Evolutionary conservation across 83 land plant genomes (phyloP).

Genomic region (Picea mariana): DNA sequence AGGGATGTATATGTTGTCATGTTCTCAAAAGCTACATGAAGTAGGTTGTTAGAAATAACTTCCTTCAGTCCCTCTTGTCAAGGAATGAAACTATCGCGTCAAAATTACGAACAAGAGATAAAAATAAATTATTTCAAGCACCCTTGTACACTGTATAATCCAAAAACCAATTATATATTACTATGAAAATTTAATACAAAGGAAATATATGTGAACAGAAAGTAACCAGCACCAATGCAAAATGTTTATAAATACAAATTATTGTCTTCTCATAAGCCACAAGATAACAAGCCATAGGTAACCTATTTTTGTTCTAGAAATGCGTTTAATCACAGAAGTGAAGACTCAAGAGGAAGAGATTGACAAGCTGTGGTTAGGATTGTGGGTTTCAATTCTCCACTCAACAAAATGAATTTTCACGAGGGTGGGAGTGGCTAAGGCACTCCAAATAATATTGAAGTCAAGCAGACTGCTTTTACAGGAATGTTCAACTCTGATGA

Average conservation of each 20-base stretch:
- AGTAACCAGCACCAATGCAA: not conserved
- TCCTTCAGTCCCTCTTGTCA: too few relatives aligned
- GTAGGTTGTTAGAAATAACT: too few relatives aligned
- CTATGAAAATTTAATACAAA: not conserved
- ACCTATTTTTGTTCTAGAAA: conserved; percentile 7
- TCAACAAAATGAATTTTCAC: conserved; percentile 1
- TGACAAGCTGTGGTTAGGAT: not conserved
- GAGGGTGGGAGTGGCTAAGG: not conserved
- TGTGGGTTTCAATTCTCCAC: not conserved
- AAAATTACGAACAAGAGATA: not conserved
- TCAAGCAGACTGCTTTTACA: not conserved
- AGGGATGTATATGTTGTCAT: not conserved
- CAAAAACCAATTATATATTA: not conserved
- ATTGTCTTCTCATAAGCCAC: not conserved
- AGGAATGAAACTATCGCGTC: not conserved
- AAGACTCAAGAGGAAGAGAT: not conserved
- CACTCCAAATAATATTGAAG: not conserved
- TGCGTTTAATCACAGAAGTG: not conserved
- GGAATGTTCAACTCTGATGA: not conserved
- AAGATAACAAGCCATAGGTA: conserved; percentile 1
- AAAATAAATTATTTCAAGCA: not conserved
- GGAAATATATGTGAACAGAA: not conserved
- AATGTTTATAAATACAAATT: conserved; percentile 8
- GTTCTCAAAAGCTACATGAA: not conserved
- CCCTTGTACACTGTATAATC: not conserved